These are phyloP conservation scores for Leavenworthia alabamica DNA, from an alignment of 345 rosid genomes.

Conservation along the genomic window DNA sequence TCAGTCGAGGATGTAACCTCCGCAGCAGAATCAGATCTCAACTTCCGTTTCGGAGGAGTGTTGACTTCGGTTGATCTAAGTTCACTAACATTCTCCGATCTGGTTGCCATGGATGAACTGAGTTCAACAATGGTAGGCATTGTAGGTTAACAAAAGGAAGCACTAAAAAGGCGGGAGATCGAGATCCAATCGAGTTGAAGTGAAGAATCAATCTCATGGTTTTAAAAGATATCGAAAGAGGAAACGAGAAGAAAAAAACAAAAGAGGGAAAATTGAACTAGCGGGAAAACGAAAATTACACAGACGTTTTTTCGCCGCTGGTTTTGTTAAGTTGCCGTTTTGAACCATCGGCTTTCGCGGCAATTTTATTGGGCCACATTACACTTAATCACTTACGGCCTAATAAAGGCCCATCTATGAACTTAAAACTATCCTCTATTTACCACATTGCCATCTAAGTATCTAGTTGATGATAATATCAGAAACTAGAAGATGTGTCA, in stretches of 20 bases:
- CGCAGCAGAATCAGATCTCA: slow-evolving; percentile 40
- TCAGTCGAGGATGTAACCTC: slow-evolving; percentile 4
- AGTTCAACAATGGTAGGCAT: slow-evolving; percentile 56
- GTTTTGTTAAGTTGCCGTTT: slow-evolving; percentile 11
- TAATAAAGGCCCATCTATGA: no score
- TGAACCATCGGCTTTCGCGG: slow-evolving; percentile 25
- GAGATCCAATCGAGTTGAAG: slow-evolving; percentile 4
- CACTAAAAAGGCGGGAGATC: not conserved
- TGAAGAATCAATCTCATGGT: slow-evolving; percentile 25
- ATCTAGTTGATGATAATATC: not conserved
- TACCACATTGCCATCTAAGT: not conserved
- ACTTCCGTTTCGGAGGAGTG: slow-evolving; percentile 46
- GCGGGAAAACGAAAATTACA: slow-evolving; percentile 36
- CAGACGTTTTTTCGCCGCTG: slow-evolving; percentile 32
- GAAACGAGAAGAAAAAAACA: not conserved
- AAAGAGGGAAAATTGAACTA: slow-evolving; percentile 26
- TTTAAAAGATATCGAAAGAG: slow-evolving; percentile 18
- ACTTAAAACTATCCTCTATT: no score
- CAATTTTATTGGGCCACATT: not conserved
- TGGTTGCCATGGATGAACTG: slow-evolving; percentile 34
- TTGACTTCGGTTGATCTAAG: slow-evolving; percentile 33
- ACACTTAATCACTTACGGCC: no score
- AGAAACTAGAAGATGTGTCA: not conserved
- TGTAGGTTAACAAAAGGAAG: not conserved
- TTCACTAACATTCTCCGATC: slow-evolving; percentile 26